Evolutionary conservation across 225 moss, liverwort and hornwort species (phyloP).

Genomic region (Straminergon stramineum): DNA sequence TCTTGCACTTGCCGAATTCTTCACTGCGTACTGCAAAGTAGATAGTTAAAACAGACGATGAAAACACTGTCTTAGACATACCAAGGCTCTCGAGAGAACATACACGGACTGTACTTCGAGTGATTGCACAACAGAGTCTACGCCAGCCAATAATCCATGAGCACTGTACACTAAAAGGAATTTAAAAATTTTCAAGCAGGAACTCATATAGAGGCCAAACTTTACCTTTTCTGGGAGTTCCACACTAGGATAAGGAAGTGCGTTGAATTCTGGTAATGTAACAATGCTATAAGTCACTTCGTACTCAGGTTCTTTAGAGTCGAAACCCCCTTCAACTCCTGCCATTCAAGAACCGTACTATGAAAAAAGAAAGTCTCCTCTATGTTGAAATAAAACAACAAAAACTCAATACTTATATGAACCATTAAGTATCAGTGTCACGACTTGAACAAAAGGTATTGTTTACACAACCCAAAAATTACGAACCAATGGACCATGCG

Average conservation of each 20-base stretch:
- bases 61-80: neutral
- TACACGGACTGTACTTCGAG: neutral
- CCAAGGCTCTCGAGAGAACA: neutral
- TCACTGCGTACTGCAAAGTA: neutral
- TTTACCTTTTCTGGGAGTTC: slow-evolving; percentile 95
- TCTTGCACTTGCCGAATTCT: neutral
- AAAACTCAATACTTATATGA: neutral
- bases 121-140: neutral
- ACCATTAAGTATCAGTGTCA: neutral
- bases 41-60: neutral
- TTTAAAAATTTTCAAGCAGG: neutral
- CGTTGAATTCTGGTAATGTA: slow-evolving; percentile 68
- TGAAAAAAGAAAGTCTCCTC: neutral
- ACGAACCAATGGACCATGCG: neutral
- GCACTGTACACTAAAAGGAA: neutral
- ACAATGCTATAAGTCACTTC: slow-evolving; percentile 71
- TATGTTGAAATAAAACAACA: neutral
- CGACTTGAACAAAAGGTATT: neutral
- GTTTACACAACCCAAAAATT: neutral
- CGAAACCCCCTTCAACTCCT: slow-evolving; percentile 96
- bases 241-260: slow-evolving; percentile 76
- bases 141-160: neutral
- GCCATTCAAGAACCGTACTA: neutral
- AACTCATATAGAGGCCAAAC: neutral
- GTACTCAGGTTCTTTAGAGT: slow-evolving; percentile 72